Percentiles rank a stretch among this genome's conserved stretches.
phyloP scores from a whole-genome alignment of 768 basidiomycete species.

The Leccinum olivaceopallidum region DNA sequence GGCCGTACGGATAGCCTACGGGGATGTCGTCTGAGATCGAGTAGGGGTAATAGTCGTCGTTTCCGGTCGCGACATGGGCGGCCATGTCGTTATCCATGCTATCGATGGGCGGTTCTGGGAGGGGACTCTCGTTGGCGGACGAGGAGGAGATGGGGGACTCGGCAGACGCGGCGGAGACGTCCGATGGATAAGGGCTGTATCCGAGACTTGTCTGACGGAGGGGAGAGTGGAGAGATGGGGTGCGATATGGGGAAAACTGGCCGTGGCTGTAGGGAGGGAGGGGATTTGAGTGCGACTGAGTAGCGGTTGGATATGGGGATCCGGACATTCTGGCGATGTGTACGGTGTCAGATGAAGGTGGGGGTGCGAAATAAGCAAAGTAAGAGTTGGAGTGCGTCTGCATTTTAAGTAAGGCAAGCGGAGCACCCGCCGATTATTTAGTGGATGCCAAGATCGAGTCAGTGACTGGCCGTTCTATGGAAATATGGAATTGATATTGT shows the following conservation, averaged over 20 bases:
- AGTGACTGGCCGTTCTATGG: conserved; percentile 30
- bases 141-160: conserved; percentile 43
- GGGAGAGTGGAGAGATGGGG: conserved; percentile 17
- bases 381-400: conserved; percentile 23
- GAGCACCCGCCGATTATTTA: conserved; percentile 15
- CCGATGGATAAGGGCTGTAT: conserved; percentile 40
- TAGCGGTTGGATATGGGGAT: conserved; percentile 22
- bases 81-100: conserved; percentile 31
- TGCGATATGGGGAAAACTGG: conserved; percentile 26
- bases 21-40: conserved; percentile 26
- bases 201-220: conserved; percentile 19
- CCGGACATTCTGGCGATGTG: conserved; percentile 25
- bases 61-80: conserved; percentile 24
- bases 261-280: conserved; percentile 16
- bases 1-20: conserved; percentile 24
- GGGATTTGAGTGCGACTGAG: conserved; percentile 22
- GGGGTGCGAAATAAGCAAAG: conserved; percentile 26
- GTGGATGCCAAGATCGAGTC: conserved; percentile 20
- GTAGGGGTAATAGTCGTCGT: conserved; percentile 33
- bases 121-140: conserved; percentile 41
- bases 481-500: conserved; percentile 37
- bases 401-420: conserved; percentile 31
- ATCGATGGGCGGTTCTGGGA: conserved; percentile 39
- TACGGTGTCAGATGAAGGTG: conserved; percentile 14
- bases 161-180: conserved; percentile 35